These are phyloP conservation scores for Bolboschoenoplectus hybrid DNA, from an alignment of 202 grass and related monocot genomes.

Conservation along the genomic window DNA sequence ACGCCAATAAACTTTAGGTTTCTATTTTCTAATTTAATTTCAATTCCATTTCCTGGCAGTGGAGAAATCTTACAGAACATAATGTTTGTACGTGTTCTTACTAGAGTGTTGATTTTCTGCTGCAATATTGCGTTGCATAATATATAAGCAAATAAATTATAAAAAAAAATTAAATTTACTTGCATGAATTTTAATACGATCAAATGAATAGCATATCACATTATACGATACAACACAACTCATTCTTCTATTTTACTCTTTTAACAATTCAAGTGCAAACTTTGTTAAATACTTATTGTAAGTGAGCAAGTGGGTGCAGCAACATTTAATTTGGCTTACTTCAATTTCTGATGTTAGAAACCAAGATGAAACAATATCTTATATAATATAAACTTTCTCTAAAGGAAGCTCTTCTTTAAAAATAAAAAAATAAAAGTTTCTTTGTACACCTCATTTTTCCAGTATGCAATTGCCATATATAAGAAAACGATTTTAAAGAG, in stretches of 20 bases:
- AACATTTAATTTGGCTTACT: neutral
- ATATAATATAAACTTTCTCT: neutral
- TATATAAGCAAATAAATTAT: too few relatives aligned
- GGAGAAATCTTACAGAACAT: neutral
- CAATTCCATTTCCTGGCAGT: neutral
- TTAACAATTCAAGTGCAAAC: neutral
- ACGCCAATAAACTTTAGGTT: neutral
- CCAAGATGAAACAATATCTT: neutral
- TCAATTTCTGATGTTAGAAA: neutral
- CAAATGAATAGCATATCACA: too few relatives aligned
- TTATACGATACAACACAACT: too few relatives aligned
- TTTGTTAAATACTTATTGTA: neutral
- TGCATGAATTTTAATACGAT: too few relatives aligned
- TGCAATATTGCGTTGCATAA: too few relatives aligned
- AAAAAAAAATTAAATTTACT: too few relatives aligned
- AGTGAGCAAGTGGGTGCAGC: neutral
- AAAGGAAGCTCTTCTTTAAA: neutral
- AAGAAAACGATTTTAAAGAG: neutral
- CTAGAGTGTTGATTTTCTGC: too few relatives aligned
- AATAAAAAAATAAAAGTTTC: too few relatives aligned
- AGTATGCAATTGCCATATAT: neutral
- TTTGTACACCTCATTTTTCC: neutral
- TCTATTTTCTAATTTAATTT: neutral
- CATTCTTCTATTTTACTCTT: neutral
- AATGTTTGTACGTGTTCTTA: neutral